Conservation (phyloP, 2,329 filamentous ascomycete genomes). For the Paecilomyces niveus region DNA sequence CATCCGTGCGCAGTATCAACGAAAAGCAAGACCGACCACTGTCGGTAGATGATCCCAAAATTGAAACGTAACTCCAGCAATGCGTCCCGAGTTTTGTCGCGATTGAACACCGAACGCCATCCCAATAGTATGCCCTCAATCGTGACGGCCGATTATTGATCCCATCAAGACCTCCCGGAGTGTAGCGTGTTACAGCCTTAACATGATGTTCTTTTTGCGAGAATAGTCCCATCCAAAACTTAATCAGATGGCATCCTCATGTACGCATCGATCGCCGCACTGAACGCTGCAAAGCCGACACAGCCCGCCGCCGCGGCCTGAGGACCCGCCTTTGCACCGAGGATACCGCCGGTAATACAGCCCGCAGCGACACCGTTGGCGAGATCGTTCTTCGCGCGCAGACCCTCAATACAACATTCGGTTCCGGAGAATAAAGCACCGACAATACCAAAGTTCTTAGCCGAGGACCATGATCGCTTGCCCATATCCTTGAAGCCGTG, state of each 20-base stretch:
- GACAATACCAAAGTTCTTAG: constrained; percentile 92
- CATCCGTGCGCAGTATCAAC: neutral
- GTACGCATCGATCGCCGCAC: constrained; percentile 83
- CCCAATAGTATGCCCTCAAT: neutral
- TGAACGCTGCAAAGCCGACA: constrained; percentile 88
- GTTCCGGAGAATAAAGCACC: constrained; percentile 87
- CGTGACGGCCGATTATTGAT: neutral
- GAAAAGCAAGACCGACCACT: neutral
- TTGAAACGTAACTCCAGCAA: constrained; percentile 14
- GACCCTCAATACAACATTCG: constrained; percentile 90
- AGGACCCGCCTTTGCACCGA: constrained; percentile 81
- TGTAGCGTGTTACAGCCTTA: neutral
- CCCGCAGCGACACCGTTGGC: constrained; percentile 81
- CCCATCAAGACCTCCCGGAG: neutral
- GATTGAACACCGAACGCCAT: neutral
- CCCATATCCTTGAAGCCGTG: constrained; percentile 95
- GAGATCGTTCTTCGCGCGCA: constrained; percentile 86
- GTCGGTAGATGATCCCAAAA: neutral
- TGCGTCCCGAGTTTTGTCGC: constrained; percentile 14
- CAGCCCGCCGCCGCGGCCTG: constrained; percentile 84
- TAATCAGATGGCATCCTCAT: constrained; percentile 61
- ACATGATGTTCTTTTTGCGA: neutral
- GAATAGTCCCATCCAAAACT: neutral
- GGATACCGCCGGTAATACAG: constrained; percentile 81
- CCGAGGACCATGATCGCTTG: constrained; percentile 67